Evolutionary conservation across 1,139 yeast genomes (phyloP).

Genomic region (Yamadazyma atmosphaerica): DNA sequence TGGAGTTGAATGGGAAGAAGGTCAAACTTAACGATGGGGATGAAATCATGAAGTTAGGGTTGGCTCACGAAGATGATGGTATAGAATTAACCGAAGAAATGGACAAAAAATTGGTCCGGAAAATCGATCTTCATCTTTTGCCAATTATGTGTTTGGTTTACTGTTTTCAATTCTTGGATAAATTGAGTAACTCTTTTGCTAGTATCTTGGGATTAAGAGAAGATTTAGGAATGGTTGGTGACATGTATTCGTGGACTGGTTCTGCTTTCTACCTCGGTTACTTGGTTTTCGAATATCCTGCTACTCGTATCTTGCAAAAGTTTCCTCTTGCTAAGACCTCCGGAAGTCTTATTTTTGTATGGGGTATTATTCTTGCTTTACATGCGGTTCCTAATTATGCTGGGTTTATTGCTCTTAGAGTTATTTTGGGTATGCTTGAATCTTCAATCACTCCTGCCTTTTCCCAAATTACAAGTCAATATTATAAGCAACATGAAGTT

Average conservation of each 20-base stretch:
- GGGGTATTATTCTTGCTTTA: constrained; percentile 31
- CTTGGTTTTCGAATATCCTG: constrained; percentile 47
- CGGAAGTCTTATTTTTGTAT: constrained; percentile 23
- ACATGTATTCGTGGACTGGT: constrained; percentile 57
- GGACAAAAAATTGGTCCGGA: constrained; percentile 21
- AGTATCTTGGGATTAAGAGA: constrained; percentile 58
- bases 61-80: constrained; percentile 15
- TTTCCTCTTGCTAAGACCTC: constrained; percentile 32
- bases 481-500: constrained; percentile 25
- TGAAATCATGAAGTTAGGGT: constrained; percentile 31
- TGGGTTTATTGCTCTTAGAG: constrained; percentile 33
- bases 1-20: constrained; percentile 12
- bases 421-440: constrained; percentile 54
- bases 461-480: constrained; percentile 46
- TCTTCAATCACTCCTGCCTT: constrained; percentile 56
- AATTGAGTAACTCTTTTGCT: constrained; percentile 57
- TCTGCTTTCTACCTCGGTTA: constrained; percentile 58
- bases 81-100: constrained; percentile 19
- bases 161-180: constrained; percentile 67
- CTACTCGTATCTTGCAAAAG: constrained; percentile 39
- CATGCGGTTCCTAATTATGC: constrained; percentile 30
- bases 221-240: constrained; percentile 50
- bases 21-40: constrained; percentile 26
- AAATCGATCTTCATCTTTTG: constrained; percentile 48
- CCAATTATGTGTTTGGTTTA: constrained; percentile 58